Percentiles rank a stretch among this genome's conserved stretches.
phyloP scores from a whole-genome alignment of 306 rosid species.

The Gynostemma pentaphyllum region DNA sequence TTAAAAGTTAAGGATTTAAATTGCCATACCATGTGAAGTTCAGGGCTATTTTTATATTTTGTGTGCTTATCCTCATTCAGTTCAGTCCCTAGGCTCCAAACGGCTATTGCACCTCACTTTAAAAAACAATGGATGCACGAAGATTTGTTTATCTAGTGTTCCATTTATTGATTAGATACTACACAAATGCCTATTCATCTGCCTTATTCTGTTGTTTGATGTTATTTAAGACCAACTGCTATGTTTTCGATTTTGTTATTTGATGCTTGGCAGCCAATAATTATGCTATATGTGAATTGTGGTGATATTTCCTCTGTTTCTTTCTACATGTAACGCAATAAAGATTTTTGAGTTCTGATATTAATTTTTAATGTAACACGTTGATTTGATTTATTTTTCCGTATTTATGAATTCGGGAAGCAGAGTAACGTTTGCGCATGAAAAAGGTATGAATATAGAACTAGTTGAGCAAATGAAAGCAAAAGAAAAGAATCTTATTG shows the following conservation, averaged over 20 bases:
- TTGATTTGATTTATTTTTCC: slow-evolving; percentile 14
- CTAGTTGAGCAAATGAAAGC: slow-evolving; percentile 61
- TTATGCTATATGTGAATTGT: not conserved
- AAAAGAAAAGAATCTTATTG: slow-evolving; percentile 64
- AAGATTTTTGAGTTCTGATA: not conserved
- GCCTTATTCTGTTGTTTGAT: not conserved
- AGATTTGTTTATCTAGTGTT: not conserved
- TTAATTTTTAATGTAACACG: slow-evolving; percentile 11
- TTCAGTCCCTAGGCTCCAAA: no score
- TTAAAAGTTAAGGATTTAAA: no score
- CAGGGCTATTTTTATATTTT: no score
- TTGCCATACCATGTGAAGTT: no score
- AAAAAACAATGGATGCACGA: not conserved
- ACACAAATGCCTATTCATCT: not conserved
- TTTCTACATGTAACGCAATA: not conserved
- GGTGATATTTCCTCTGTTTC: not conserved
- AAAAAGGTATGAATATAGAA: slow-evolving; percentile 57
- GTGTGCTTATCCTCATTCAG: no score
- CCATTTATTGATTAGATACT: not conserved
- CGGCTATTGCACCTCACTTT: no score
- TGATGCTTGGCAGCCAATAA: not conserved
- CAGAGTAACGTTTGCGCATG: slow-evolving; percentile 58
- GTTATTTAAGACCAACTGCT: not conserved
- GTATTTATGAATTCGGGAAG: slow-evolving; percentile 11
- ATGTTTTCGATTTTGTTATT: not conserved